Evolutionary conservation across 2,329 filamentous ascomycete species (phyloP).

Genomic region (Cordyceps javanica): DNA sequence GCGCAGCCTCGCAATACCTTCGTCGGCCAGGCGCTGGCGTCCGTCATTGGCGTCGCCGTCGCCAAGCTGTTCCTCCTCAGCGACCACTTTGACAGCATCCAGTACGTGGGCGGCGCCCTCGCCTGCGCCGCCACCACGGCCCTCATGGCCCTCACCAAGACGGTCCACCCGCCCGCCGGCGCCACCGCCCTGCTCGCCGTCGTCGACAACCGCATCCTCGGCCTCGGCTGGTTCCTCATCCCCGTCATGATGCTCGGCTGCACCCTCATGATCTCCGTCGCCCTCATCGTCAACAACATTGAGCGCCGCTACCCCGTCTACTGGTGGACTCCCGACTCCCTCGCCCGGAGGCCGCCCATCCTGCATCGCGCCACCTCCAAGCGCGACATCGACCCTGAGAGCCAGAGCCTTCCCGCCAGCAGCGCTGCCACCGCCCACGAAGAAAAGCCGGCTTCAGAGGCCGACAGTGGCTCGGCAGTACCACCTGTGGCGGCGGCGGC

Average conservation of each 20-base stretch:
- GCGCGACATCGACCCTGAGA: constrained; percentile 12
- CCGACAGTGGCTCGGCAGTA: constrained; percentile 14
- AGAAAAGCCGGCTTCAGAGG: neutral
- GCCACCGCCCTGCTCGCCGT: constrained; percentile 67
- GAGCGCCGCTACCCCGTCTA: constrained; percentile 61
- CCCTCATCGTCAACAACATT: constrained; percentile 63
- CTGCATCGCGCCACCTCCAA: neutral
- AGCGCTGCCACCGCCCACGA: neutral
- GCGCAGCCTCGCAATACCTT: constrained; percentile 67
- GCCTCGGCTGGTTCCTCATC: constrained; percentile 63
- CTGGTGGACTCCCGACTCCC: constrained; percentile 56
- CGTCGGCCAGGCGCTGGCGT: constrained; percentile 59
- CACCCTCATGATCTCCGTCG: constrained; percentile 54
- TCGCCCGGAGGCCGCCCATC: constrained; percentile 14
- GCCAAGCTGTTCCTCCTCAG: constrained; percentile 58
- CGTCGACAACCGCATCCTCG: constrained; percentile 45
- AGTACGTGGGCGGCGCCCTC: constrained; percentile 60
- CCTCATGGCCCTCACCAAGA: constrained; percentile 64
- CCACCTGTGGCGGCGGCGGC: constrained; percentile 13
- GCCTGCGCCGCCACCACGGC: constrained; percentile 57
- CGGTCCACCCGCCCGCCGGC: constrained; percentile 67
- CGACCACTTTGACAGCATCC: constrained; percentile 41
- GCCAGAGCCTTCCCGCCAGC: neutral
- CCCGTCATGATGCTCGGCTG: constrained; percentile 56
- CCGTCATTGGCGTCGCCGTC: constrained; percentile 54